A percentile compares a stretch with the other conserved stretches of the same genome.
Evolutionary conservation across 768 basidiomycete species (phyloP).

Genomic region (Dentipellis fragilis): DNA sequence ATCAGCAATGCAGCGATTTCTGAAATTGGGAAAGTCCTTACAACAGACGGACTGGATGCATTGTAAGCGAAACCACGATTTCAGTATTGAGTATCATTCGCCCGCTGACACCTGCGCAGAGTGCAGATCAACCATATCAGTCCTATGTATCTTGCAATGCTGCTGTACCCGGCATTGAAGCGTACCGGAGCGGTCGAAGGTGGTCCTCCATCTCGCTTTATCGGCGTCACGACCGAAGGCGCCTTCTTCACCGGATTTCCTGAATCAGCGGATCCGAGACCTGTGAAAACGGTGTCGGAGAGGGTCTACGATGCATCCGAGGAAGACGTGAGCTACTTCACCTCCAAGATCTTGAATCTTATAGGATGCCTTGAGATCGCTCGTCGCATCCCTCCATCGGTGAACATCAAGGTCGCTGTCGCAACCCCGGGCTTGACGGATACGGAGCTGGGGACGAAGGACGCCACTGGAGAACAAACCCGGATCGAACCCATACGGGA

Average conservation of each 20-base stretch:
- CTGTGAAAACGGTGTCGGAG: neutral
- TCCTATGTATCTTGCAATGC: neutral
- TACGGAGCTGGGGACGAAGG: neutral
- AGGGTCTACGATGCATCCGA: neutral
- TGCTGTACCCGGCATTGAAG: neutral
- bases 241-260: neutral
- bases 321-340: neutral
- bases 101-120: no score
- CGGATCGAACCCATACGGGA: neutral
- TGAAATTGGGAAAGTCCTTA: neutral
- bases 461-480: neutral
- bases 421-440: neutral
- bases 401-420: neutral
- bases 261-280: neutral
- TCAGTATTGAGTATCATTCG: neutral
- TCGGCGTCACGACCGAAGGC: neutral
- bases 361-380: neutral
- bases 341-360: neutral
- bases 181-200: neutral
- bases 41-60: neutral
- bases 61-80: neutral
- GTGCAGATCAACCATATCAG: neutral
- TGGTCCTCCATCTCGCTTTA: neutral
- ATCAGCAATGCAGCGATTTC: neutral
- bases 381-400: neutral